phyloP scores from a whole-genome alignment of 768 basidiomycete genomes.

The Suillus luteus region DNA sequence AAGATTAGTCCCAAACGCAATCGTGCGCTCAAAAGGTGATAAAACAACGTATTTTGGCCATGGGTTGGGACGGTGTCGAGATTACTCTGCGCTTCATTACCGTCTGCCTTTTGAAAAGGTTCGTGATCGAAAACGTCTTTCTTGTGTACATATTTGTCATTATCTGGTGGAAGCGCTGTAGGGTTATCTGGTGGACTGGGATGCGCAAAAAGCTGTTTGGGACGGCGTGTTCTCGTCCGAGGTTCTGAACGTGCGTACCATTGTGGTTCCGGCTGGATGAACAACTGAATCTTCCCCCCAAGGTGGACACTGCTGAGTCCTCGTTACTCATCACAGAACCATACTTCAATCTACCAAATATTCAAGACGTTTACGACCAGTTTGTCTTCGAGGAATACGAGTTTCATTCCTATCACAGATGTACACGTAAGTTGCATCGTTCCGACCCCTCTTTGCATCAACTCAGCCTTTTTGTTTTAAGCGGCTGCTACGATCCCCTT shows the following conservation, averaged over 20 bases:
- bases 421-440: slow-evolving; percentile 63
- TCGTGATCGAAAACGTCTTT: slow-evolving; percentile 19
- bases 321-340: slow-evolving; percentile 91
- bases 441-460: slow-evolving; percentile 22
- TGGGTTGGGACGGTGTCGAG: slow-evolving; percentile 74
- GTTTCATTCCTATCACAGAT: slow-evolving; percentile 78
- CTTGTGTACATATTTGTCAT: slow-evolving; percentile 1
- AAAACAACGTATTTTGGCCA: slow-evolving; percentile 83
- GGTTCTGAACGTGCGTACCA: slow-evolving; percentile 58
- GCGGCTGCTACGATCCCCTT: slow-evolving; percentile 80
- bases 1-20: slow-evolving; percentile 79
- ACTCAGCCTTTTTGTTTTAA: slow-evolving; percentile 36
- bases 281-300: neutral
- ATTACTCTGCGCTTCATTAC: slow-evolving; percentile 81
- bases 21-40: slow-evolving; percentile 84
- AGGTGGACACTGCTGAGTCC: slow-evolving; percentile 70
- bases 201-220: slow-evolving; percentile 93
- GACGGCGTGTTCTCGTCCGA: slow-evolving; percentile 82
- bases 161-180: slow-evolving; percentile 38
- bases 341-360: slow-evolving; percentile 89
- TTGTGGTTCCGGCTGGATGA: slow-evolving; percentile 6
- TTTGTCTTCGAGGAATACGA: slow-evolving; percentile 97
- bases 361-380: slow-evolving; percentile 92
- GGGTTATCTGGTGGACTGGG: slow-evolving; percentile 96
- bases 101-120: slow-evolving; percentile 90